phyloP scores from a whole-genome alignment of 208 protist species.

The Herpetomonas tarakana region DNA sequence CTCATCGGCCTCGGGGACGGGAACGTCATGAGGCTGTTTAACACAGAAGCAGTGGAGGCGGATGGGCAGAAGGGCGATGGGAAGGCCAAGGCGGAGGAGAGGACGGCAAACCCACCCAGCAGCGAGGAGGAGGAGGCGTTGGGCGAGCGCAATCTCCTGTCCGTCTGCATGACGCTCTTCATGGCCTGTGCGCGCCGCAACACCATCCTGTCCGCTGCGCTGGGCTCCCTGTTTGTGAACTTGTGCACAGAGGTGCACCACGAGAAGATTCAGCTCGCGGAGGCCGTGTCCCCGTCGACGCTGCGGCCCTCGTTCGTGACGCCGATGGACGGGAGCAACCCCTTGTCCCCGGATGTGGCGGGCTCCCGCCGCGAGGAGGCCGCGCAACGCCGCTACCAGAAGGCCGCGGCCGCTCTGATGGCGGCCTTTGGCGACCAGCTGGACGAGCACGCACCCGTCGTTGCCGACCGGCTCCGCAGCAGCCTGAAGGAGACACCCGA shows the following conservation, averaged over 20 bases:
- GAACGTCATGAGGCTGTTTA: conserved; percentile 14
- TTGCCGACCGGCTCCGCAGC: conserved; percentile 29
- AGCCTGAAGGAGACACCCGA: conserved; percentile 58
- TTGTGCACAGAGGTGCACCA: conserved; percentile 44
- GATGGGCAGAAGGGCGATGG: too few species aligned
- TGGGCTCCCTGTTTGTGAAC: conserved; percentile 41
- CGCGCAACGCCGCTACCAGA: conserved; percentile 22
- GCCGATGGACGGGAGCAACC: conserved; percentile 7
- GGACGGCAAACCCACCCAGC: not conserved
- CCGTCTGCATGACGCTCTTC: conserved; percentile 35
- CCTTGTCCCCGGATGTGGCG: conserved; percentile 11
- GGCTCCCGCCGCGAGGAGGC: conserved; percentile 18
- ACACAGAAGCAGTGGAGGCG: not conserved
- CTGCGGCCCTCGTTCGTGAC: too few species aligned
- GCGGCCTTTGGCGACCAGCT: conserved; percentile 27
- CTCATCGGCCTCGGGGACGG: conserved; percentile 20
- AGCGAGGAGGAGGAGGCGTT: too few species aligned
- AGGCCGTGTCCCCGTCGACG: not conserved
- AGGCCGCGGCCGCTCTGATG: conserved; percentile 21
- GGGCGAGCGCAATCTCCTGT: conserved; percentile 33
- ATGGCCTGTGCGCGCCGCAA: conserved; percentile 32
- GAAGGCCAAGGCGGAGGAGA: conserved; percentile 3
- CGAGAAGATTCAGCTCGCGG: conserved; percentile 30
- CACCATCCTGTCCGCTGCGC: conserved; percentile 49
- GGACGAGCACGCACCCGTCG: conserved; percentile 15